phyloP scores from a whole-genome alignment of 2,329 filamentous ascomycete species.

The Cordyceps sp. region DNA sequence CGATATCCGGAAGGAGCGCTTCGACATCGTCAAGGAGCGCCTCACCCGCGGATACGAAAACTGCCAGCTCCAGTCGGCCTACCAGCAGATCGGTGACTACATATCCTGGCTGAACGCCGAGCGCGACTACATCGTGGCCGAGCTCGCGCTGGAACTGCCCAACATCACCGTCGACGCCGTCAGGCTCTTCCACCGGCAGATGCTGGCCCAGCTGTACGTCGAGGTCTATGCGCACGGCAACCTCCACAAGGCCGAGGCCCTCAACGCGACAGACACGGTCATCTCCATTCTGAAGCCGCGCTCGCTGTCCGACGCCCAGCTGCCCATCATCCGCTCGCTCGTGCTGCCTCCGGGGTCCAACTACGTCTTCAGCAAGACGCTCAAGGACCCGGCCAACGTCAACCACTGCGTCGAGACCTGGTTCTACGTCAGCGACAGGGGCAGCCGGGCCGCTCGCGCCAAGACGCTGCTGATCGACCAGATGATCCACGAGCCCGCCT shows the following conservation, averaged over 20 bases:
- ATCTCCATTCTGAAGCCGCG: conserved; percentile 63
- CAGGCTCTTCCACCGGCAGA: conserved; percentile 59
- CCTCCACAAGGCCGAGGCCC: conserved; percentile 80
- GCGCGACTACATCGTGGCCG: conserved; percentile 61
- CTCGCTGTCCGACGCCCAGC: conserved; percentile 58
- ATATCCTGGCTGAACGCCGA: conserved; percentile 67
- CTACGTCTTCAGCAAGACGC: conserved; percentile 61
- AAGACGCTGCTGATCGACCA: conserved; percentile 73
- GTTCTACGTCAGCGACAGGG: conserved; percentile 51
- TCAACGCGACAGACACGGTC: conserved; percentile 70
- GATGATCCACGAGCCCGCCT: conserved; percentile 82
- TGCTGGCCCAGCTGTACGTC: conserved; percentile 71
- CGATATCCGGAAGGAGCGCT: conserved; percentile 71
- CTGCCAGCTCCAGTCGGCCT: conserved; percentile 76
- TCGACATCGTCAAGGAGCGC: conserved; percentile 81
- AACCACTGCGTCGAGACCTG: conserved; percentile 75
- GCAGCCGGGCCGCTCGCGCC: conserved; percentile 53
- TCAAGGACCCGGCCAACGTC: conserved; percentile 79
- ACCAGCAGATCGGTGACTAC: conserved; percentile 73
- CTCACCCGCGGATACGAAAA: conserved; percentile 65
- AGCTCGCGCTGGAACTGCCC: conserved; percentile 62
- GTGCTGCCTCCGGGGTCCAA: conserved; percentile 67
- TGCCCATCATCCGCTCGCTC: conserved; percentile 62
- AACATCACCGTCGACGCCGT: conserved; percentile 60
- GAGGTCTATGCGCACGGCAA: conserved; percentile 87